phyloP scores from a whole-genome alignment of 306 rosid species.

The Cucurbita moschata region DNA sequence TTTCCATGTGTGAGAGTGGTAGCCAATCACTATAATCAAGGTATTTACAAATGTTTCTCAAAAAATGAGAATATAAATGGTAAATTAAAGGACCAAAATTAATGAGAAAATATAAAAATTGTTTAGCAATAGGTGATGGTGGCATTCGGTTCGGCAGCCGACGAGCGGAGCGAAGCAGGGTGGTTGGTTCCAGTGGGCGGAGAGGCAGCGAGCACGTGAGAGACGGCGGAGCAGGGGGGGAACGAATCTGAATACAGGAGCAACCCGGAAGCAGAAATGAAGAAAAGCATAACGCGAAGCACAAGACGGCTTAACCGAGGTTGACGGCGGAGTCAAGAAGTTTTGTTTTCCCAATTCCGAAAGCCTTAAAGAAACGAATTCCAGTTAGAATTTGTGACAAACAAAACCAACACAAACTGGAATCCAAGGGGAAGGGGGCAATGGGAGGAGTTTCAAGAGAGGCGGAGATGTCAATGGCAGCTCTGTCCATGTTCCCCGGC shows the following conservation, averaged over 20 bases:
- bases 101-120: no score
- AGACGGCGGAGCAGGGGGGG: neutral
- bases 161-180: no score
- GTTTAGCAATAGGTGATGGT: no score
- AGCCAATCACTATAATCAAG: no score
- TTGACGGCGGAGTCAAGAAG: neutral
- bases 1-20: no score
- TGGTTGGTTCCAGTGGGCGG: neutral
- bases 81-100: no score
- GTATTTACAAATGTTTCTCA: no score
- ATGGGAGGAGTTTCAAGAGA: slow-evolving; percentile 32
- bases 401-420: neutral
- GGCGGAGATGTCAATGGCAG: slow-evolving; percentile 50
- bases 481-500: slow-evolving; percentile 81
- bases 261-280: neutral
- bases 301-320: neutral
- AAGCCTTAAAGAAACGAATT: slow-evolving; percentile 3
- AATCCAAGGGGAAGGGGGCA: neutral
- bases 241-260: slow-evolving; percentile 5
- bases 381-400: neutral
- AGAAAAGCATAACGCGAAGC: neutral
- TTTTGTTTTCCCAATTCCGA: neutral
- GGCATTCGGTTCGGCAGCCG: no score
- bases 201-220: neutral
- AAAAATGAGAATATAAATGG: no score